Percentiles rank a stretch among this genome's conserved stretches.
phyloP scores from a whole-genome alignment of 228 moss, liverwort and hornwort genomes.

The Sphagnum magellanicum region DNA sequence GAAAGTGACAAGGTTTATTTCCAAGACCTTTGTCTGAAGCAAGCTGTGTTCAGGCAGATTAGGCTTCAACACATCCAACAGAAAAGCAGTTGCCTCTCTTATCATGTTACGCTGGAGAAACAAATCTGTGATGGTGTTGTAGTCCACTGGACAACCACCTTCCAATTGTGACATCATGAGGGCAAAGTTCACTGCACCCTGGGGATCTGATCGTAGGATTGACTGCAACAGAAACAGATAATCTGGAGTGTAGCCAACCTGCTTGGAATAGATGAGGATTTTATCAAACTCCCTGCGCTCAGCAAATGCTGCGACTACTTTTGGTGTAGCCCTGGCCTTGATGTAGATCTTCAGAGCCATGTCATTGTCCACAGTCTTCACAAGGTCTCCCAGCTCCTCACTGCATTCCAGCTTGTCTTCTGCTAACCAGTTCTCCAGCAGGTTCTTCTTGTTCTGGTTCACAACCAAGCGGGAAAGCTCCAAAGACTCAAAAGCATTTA shows the following conservation, averaged over 20 bases:
- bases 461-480: constrained; percentile 40
- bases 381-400: constrained; percentile 52
- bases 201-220: constrained; percentile 70
- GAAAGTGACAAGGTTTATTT: constrained; percentile 95
- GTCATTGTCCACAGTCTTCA: constrained; percentile 37
- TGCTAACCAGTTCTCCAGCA: constrained; percentile 46
- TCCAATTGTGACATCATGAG: constrained; percentile 86
- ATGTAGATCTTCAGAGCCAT: constrained; percentile 40
- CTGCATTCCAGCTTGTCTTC: constrained; percentile 48
- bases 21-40: constrained; percentile 92
- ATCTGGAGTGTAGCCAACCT: constrained; percentile 86
- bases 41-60: constrained; percentile 84
- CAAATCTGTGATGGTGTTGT: constrained; percentile 70
- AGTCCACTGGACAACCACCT: constrained; percentile 80
- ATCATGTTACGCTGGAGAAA: constrained; percentile 96
- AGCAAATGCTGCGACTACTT: constrained; percentile 63
- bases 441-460: constrained; percentile 38
- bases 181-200: constrained; percentile 90
- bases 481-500: constrained; percentile 51
- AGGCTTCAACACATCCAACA: constrained; percentile 84
- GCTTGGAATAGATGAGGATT: constrained; percentile 88
- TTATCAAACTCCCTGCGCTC: constrained; percentile 86
- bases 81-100: constrained; percentile 83
- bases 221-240: constrained; percentile 83
- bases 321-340: constrained; percentile 34